Conservation (phyloP, 345 rosid genomes). For the Euphorbia lathyris region DNA sequence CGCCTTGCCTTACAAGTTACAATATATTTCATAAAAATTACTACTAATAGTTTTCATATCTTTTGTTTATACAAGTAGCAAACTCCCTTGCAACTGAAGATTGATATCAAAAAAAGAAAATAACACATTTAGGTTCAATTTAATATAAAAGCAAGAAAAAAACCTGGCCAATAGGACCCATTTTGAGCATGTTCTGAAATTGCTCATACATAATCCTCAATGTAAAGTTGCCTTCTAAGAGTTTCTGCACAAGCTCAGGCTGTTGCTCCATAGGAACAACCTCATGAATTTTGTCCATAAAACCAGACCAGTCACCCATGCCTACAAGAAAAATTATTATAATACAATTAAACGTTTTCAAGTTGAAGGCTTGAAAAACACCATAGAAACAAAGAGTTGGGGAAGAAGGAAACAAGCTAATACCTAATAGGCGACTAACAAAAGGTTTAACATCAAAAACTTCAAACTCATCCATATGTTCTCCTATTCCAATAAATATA, state of each 20-base stretch:
- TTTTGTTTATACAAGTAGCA: background rate
- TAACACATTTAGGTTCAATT: background rate
- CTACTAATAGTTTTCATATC: background rate
- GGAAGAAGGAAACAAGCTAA: background rate
- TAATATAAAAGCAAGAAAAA: conserved; percentile 13
- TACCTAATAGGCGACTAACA: conserved; percentile 89
- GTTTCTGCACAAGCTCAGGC: conserved; percentile 92
- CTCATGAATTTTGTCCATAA: conserved; percentile 91
- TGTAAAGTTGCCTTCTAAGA: conserved; percentile 84
- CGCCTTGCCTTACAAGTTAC: background rate
- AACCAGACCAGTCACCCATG: conserved; percentile 94
- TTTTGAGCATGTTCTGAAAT: conserved; percentile 77
- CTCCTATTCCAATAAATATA: conserved; percentile 90
- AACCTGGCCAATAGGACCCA: conserved; percentile 94
- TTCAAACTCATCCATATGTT: conserved; percentile 91
- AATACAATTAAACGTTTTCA: background rate
- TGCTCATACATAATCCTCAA: conserved; percentile 89
- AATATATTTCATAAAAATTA: too few species aligned
- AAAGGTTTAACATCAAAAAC: conserved; percentile 88
- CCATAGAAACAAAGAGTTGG: background rate
- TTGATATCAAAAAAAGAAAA: too few species aligned
- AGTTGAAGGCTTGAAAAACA: background rate
- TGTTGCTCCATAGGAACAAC: conserved; percentile 96
- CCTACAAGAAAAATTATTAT: conserved; percentile 35
- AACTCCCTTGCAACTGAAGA: too few species aligned